Conservation (phyloP, 2,329 filamentous ascomycete species). For the Aspergillus ruber region DNA sequence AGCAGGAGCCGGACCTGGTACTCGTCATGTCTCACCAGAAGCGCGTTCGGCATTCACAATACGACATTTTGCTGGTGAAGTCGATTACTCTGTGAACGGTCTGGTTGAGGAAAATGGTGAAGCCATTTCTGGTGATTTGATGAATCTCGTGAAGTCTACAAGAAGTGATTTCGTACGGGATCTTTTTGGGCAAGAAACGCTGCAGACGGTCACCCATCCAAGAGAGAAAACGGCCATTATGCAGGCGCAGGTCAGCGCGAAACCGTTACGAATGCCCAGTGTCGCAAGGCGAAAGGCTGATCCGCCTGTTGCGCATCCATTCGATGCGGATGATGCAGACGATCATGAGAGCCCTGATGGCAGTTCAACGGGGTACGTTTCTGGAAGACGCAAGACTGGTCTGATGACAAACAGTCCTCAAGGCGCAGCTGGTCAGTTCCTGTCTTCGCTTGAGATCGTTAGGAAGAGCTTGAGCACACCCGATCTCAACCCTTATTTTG, state of each 20-base stretch:
- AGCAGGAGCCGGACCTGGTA: conserved; percentile 70
- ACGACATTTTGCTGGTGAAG: conserved; percentile 91
- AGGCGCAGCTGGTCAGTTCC: conserved; percentile 86
- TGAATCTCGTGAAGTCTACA: conserved; percentile 85
- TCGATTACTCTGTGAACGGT: conserved; percentile 83
- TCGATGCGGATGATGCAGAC: conserved; percentile 33
- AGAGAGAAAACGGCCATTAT: conserved; percentile 85
- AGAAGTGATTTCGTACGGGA: conserved; percentile 84
- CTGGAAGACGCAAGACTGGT: conserved; percentile 31
- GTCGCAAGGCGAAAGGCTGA: conserved; percentile 75
- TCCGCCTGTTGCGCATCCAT: conserved; percentile 41
- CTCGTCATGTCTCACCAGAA: conserved; percentile 84
- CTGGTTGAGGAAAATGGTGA: conserved; percentile 94
- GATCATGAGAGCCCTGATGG: conserved; percentile 31
- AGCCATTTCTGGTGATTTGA: conserved; percentile 87
- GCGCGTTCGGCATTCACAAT: conserved; percentile 76
- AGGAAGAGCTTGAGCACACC: conserved; percentile 75
- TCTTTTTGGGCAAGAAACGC: conserved; percentile 90
- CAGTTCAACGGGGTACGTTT: conserved; percentile 17
- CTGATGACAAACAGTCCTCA: conserved; percentile 50
- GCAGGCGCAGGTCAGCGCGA: conserved; percentile 93
- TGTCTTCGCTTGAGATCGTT: conserved; percentile 82
- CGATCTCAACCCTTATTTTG: conserved; percentile 87
- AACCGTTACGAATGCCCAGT: conserved; percentile 84
- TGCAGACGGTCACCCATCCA: conserved; percentile 90